Evolutionary conservation across 768 basidiomycete species (phyloP).

Genomic region (Kwoniella sp.): DNA sequence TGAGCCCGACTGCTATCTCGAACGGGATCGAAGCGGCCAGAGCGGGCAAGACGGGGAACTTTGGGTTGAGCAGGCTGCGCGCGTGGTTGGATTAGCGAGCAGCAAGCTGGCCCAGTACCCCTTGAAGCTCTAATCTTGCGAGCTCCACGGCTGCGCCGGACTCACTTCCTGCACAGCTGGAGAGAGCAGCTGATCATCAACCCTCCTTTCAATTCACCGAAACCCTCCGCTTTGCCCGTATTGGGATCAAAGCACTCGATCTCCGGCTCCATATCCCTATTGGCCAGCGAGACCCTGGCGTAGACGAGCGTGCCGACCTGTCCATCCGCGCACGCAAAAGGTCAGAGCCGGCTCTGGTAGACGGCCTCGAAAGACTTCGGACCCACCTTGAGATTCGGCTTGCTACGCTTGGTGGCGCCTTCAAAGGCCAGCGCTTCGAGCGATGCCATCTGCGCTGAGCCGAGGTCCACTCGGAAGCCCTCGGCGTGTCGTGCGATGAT

Average conservation of each 20-base stretch:
- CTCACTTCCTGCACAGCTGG: conserved; percentile 79
- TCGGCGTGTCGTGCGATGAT: conserved; percentile 76
- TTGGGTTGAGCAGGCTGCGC: conserved; percentile 68
- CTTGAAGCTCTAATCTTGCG: too few species aligned
- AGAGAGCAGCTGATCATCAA: conserved; percentile 76
- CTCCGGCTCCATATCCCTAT: conserved; percentile 98
- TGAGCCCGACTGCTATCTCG: conserved; percentile 82
- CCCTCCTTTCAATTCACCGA: conserved; percentile 87
- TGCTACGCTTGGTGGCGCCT: conserved; percentile 88
- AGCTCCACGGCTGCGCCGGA: too few species aligned
- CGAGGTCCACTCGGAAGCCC: conserved; percentile 90
- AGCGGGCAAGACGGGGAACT: conserved; percentile 73
- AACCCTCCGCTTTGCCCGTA: conserved; percentile 85
- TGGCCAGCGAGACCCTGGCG: conserved; percentile 85
- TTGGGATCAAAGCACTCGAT: conserved; percentile 93
- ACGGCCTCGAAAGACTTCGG: neutral
- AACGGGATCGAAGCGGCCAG: conserved; percentile 78
- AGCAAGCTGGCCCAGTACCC: too few species aligned
- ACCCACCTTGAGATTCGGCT: conserved; percentile 81
- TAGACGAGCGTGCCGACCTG: conserved; percentile 89
- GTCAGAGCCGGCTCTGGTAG: too few species aligned
- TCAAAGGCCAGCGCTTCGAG: conserved; percentile 92
- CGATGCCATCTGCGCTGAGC: conserved; percentile 74
- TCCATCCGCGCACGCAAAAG: neutral
- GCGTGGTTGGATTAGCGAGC: neutral